These are phyloP conservation scores for Pseudoneurospora amorphoporcata DNA, from an alignment of 495 filamentous ascomycete genomes.

Conservation along the genomic window DNA sequence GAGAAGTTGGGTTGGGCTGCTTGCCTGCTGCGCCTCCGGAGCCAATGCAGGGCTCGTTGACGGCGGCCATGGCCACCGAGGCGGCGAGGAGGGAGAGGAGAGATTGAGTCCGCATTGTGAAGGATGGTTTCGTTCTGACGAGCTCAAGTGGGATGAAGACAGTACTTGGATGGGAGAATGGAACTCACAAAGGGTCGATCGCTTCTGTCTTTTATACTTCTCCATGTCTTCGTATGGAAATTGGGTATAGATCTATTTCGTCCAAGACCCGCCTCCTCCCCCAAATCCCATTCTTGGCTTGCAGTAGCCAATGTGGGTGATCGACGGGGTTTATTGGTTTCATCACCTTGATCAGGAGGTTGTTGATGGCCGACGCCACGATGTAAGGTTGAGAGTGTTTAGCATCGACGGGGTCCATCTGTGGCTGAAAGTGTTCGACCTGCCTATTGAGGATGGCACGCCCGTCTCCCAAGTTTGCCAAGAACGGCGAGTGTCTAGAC, in stretches of 20 bases:
- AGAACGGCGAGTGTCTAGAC: not conserved
- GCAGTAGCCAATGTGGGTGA: not conserved
- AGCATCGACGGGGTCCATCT: not conserved
- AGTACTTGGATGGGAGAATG: not conserved
- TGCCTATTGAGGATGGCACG: not conserved
- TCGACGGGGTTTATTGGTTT: not conserved
- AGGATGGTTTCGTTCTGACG: not conserved
- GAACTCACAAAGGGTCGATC: not conserved
- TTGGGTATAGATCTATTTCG: not conserved
- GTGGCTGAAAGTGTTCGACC: not conserved
- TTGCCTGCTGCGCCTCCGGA: slow-evolving; percentile 15
- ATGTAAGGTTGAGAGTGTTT: not conserved
- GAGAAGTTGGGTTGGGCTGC: not conserved
- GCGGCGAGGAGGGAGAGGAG: slow-evolving; percentile 13
- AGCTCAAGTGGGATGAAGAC: not conserved
- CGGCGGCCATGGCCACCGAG: slow-evolving; percentile 16
- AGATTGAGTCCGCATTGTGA: not conserved
- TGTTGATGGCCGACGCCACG: not conserved
- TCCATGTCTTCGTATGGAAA: not conserved
- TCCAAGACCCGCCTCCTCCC: not conserved
- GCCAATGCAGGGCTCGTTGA: slow-evolving; percentile 30
- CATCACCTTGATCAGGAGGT: not conserved
- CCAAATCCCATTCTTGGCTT: not conserved
- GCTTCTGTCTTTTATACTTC: not conserved
- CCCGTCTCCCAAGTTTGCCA: not conserved